Conservation (phyloP, 108 stramenopile species). For the Hondaea fermentalgiana region DNA sequence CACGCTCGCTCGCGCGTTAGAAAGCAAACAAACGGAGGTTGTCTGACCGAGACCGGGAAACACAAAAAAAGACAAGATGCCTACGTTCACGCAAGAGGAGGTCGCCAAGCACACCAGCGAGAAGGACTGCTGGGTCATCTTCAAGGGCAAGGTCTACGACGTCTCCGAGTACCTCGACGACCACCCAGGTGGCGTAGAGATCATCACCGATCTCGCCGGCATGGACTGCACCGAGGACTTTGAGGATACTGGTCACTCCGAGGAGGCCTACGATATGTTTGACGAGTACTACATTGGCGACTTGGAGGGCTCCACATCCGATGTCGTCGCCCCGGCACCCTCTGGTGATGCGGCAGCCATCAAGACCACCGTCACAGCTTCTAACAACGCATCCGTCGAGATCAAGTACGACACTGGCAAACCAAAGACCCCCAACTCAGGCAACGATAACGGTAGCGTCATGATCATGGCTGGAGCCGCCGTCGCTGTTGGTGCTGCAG, state of each 20-base stretch:
- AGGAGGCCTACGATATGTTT: background rate
- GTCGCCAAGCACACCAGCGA: background rate
- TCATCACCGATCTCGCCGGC: slow-evolving; percentile 37
- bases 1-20: too few relatives aligned
- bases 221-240: slow-evolving; percentile 26
- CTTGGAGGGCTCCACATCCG: background rate
- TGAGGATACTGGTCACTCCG: background rate
- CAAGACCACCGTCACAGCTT: background rate
- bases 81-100: background rate
- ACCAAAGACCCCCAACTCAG: too few relatives aligned
- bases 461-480: too few relatives aligned
- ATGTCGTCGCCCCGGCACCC: background rate
- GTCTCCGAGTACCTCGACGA: slow-evolving; percentile 42
- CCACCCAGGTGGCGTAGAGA: slow-evolving; percentile 50
- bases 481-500: too few relatives aligned
- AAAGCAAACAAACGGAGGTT: too few relatives aligned
- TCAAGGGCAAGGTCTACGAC: slow-evolving; percentile 49
- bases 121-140: slow-evolving; percentile 8
- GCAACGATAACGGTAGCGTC: too few relatives aligned
- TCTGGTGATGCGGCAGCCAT: background rate
- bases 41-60: too few relatives aligned
- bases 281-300: background rate
- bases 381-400: background rate
- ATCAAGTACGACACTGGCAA: background rate
- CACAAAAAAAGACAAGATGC: background rate